Evolutionary conservation across 257 asterid genomes (phyloP), one percentile per base, ranked within the genome.

Genomic region (Scutellaria baicalensis): DNA sequence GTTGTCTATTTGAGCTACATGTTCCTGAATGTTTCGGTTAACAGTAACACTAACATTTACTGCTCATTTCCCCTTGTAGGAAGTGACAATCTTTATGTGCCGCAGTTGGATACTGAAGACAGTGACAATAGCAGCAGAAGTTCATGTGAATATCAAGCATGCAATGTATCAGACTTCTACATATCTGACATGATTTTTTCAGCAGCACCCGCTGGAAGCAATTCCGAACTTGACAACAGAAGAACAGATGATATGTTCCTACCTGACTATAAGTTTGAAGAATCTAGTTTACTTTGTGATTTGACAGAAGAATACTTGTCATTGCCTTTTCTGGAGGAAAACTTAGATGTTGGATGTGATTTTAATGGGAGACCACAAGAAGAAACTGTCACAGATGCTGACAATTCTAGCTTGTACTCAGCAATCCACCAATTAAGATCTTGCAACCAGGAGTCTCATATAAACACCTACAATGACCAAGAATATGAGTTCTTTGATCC

Each of bases 401-500:
- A 82, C 54, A 84, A 83, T 58, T 84, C 96, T 64, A 87, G 89
- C 84, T 83, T 90, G 73, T 88, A 82, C 84, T 61, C 82, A 81
- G 95, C 88, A 69, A 88, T 84, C 56, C 82, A 73, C 79, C 97
- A 93, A 76, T 56, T 90, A 74, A 82, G 81, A 84, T 76, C 96
- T 67, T 77, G 76, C 69, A 61, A 72, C 80, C 86, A 84, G 80
- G 90, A 83, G 60, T 63, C 81, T 76, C 84, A 82, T 64, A 56
- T 78, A 51, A 71, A 73, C 79, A 54, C 80, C 42, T 79, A 64
- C 71, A 54, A 71, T 44, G 89, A 87, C 66, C 85, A 81, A 66
- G 97, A 90, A 77, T 84, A 83, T 57, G 96, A 93, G 17, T 80
- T 75, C 79, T 85, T 93, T 81, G 98, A 93, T 79, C 96, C 97